phyloP scores from a whole-genome alignment of 148 eudicot species.

The Rhododendron kiyosumense region DNA sequence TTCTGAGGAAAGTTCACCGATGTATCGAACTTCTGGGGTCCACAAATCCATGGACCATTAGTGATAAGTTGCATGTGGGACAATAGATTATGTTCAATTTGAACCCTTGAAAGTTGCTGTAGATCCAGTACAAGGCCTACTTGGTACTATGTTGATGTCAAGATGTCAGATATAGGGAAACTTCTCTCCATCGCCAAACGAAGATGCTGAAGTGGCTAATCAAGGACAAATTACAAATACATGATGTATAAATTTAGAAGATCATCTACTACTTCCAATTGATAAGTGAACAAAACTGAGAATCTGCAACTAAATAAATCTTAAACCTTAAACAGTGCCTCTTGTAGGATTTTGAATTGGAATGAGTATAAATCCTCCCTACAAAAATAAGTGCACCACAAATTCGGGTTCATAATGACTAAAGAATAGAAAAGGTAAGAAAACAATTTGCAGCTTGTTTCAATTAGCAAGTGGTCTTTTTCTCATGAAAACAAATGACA shows the following conservation, averaged over 20 bases:
- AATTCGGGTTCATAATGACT: neutral
- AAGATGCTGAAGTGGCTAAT: neutral
- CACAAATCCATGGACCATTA: neutral
- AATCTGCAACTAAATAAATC: neutral
- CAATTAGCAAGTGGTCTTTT: neutral
- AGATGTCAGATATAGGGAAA: neutral
- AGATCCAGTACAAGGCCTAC: neutral
- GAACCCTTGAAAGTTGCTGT: neutral
- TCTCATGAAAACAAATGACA: neutral
- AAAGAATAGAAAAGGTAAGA: neutral
- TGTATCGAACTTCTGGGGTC: neutral
- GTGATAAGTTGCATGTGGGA: neutral
- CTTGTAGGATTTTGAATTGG: neutral
- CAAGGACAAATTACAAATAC: neutral
- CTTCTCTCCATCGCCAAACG: neutral
- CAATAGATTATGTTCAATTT: neutral
- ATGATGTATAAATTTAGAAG: neutral
- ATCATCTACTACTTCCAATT: neutral
- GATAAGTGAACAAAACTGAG: neutral
- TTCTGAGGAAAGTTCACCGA: neutral
- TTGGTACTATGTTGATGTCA: neutral
- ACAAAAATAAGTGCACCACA: neutral
- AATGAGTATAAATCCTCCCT: neutral
- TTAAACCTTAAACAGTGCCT: neutral
- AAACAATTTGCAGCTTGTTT: neutral